These are phyloP conservation scores for Venturia pyrina DNA, from an alignment of 2,329 filamentous ascomycete species.

Conservation along the genomic window DNA sequence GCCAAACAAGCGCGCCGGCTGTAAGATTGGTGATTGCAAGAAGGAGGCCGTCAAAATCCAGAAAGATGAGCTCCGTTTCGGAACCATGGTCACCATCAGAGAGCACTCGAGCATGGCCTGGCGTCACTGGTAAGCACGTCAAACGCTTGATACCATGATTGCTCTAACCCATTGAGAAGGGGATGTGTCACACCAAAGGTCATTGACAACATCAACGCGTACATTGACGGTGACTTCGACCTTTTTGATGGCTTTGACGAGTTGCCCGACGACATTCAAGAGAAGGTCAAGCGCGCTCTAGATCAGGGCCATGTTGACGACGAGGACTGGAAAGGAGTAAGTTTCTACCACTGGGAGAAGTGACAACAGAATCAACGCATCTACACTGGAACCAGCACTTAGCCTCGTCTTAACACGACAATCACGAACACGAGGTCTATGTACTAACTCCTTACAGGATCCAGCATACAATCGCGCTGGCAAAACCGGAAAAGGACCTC, in stretches of 20 bases:
- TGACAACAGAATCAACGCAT: too few species aligned
- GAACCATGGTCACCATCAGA: conserved; percentile 56
- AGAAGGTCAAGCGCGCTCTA: conserved; percentile 64
- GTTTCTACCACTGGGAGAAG: conserved; percentile 25
- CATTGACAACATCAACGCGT: conserved; percentile 54
- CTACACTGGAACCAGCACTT: too few species aligned
- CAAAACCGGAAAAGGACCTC: conserved; percentile 36
- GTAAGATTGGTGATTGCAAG: conserved; percentile 66
- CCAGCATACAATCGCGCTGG: conserved; percentile 62
- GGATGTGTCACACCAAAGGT: conserved; percentile 77
- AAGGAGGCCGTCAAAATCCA: conserved; percentile 56
- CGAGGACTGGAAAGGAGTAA: conserved; percentile 81
- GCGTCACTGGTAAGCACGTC: conserved; percentile 65
- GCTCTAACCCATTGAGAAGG: conserved; percentile 40
- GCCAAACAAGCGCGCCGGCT: conserved; percentile 61
- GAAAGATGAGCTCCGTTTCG: conserved; percentile 73
- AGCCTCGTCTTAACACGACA: too few species aligned
- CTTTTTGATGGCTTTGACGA: conserved; percentile 76
- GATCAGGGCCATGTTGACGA: conserved; percentile 71
- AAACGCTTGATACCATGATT: background rate
- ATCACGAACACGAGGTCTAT: background rate
- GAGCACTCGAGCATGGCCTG: conserved; percentile 59
- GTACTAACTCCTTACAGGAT: conserved; percentile 43
- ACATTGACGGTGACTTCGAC: conserved; percentile 49
- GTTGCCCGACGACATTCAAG: conserved; percentile 55